Percentiles rank a stretch among this genome's conserved stretches.
phyloP scores from a whole-genome alignment of 805 yeast genomes.

The Zygosaccharomyces siamensis region DNA sequence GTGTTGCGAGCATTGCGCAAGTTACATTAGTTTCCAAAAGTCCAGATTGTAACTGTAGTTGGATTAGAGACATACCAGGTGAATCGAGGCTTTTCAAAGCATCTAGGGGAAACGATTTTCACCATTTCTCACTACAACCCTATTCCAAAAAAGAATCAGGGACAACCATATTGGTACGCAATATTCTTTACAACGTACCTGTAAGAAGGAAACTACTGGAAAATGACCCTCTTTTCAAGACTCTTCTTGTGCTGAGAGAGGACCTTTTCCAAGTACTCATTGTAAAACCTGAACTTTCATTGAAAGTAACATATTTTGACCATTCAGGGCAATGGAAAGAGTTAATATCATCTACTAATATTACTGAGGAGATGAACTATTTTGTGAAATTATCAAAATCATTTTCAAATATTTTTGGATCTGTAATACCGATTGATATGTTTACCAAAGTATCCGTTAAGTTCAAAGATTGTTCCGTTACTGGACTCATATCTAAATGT shows the following conservation, averaged over 20 bases:
- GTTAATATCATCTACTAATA: slow-evolving; percentile 8
- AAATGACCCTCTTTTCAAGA: slow-evolving; percentile 11
- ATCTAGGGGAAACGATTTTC: not conserved
- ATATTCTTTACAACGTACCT: slow-evolving; percentile 27
- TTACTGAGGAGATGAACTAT: not conserved
- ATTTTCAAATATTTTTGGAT: slow-evolving; percentile 16
- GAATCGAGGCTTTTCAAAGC: slow-evolving; percentile 8
- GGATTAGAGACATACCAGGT: slow-evolving; percentile 20
- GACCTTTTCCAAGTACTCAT: slow-evolving; percentile 23
- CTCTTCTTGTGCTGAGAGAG: slow-evolving; percentile 14
- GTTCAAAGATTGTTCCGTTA: slow-evolving; percentile 26
- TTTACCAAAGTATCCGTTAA: slow-evolving; percentile 20
- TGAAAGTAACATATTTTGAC: slow-evolving; percentile 11
- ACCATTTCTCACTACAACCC: slow-evolving; percentile 2
- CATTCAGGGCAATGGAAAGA: not conserved
- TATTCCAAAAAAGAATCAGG: slow-evolving; percentile 15
- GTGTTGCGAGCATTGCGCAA: slow-evolving; percentile 46
- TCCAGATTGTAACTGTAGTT: slow-evolving; percentile 27
- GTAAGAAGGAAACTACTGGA: slow-evolving; percentile 22
- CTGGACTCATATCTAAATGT: slow-evolving; percentile 39
- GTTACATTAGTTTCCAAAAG: slow-evolving; percentile 47
- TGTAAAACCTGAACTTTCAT: slow-evolving; percentile 13
- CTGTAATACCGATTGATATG: slow-evolving; percentile 15
- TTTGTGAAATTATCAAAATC: slow-evolving; percentile 6
- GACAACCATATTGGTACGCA: slow-evolving; percentile 18